Base-by-base conservation (phyloP, 148 eudicot genomes). In the Rhododendron vialii region DNA sequence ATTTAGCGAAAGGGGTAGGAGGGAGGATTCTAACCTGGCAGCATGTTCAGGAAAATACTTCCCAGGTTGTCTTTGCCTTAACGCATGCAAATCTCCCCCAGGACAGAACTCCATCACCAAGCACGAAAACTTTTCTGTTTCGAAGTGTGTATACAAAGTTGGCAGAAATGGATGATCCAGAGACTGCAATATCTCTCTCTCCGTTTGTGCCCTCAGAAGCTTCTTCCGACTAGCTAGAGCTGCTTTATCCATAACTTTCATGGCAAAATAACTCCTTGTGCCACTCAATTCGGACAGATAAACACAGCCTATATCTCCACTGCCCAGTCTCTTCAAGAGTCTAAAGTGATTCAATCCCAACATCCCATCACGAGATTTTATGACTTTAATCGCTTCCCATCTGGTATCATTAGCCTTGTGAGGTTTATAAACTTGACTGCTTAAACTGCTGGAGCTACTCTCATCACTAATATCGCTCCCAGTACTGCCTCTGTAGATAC, bases 141-240 rank as follows among this genome's bases (percentile, higher is more conserved):
- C 99, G 84, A 96, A 96, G 84, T 95, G 98, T 2, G 96, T 83
- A 75, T 96, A 96, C 87, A 96, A 86, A 43, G 99, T 96, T 36
- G 99, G 99, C 84, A 96, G 89, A 90, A 96, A 96, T 0, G 99
- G 99, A 87, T 96, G 99, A 91, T 96, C 99, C 50, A 96, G 88
- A 82, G 93, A 95, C 82, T 94, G 94, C 89, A 96, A 92, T 85
- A 95, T 95, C 91, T 95, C 99, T 82, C 94, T 92, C 87, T 96
- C 99, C 2, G 98, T 96, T 81, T 96, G 95, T 74, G 98, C 96
- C 87, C 99, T 91, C 81, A 91, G 80, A 85, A 93, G 92, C 92
- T 96, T 96, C 87, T 96, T 96, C 85, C 98, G 89, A 75, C 98
- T 91, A 50, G 90, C 98, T 67, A 96, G 86, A 71, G 88, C 90